phyloP scores from a whole-genome alignment of 1,284 basidiomycete species.

The Cryptococcus sp. region DNA sequence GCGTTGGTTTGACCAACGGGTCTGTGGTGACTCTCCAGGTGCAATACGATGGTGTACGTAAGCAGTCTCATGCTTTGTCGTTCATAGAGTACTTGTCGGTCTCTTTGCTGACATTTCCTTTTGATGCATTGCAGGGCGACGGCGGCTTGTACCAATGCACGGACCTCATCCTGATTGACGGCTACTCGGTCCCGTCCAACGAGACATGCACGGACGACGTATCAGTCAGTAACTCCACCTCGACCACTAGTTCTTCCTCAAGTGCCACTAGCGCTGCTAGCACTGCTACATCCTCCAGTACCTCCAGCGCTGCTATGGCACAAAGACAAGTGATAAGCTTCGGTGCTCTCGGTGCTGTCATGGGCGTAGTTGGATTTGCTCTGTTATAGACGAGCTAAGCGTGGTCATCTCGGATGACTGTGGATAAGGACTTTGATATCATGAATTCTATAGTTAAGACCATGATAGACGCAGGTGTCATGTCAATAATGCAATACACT shows the following conservation, averaged over 20 bases:
- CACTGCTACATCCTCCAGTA: slow-evolving; percentile 1
- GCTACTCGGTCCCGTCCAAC: slow-evolving; percentile 55
- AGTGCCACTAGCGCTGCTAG: slow-evolving; percentile 2
- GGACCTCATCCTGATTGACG: slow-evolving; percentile 65
- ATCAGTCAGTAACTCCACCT: slow-evolving; percentile 7
- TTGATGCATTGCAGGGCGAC: slow-evolving; percentile 68
- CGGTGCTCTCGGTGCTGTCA: slow-evolving; percentile 7
- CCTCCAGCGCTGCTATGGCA: slow-evolving; percentile 8
- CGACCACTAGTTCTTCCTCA: slow-evolving; percentile 6
- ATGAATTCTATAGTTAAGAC: no score
- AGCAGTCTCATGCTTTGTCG: slow-evolving; percentile 24
- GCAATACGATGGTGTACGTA: slow-evolving; percentile 41
- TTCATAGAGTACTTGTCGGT: neutral
- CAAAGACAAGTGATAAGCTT: slow-evolving; percentile 5
- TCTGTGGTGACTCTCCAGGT: slow-evolving; percentile 42
- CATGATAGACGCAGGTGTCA: no score
- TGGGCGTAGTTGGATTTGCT: slow-evolving; percentile 13
- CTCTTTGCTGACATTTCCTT: neutral
- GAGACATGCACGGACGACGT: slow-evolving; percentile 52
- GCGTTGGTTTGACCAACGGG: slow-evolving; percentile 58
- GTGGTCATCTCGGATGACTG: no score
- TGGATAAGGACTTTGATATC: no score
- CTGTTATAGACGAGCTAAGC: slow-evolving; percentile 3
- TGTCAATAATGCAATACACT: no score
- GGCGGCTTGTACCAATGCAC: slow-evolving; percentile 72